Evolutionary conservation across 768 basidiomycete genomes (phyloP).

Genomic region (Suillus bovinus): DNA sequence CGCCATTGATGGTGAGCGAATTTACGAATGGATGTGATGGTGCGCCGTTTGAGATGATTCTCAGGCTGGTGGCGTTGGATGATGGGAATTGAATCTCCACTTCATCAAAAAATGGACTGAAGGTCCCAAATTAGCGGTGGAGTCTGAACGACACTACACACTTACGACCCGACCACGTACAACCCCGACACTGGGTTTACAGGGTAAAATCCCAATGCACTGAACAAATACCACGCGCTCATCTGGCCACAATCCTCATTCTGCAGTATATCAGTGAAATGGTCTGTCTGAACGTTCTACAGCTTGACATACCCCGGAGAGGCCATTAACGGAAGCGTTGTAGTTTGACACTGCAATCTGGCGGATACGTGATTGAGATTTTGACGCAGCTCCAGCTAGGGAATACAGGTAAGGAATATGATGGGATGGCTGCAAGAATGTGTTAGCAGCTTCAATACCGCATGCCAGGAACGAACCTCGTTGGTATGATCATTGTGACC

Average conservation of each 20-base stretch:
- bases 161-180: constrained; percentile 75
- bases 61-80: constrained; percentile 35
- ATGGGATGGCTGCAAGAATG: constrained; percentile 65
- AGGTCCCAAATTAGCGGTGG: background rate
- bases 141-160: constrained; percentile 10
- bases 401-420: constrained; percentile 86
- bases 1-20: constrained; percentile 58
- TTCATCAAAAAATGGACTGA: constrained; percentile 52
- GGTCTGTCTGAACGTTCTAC: background rate
- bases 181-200: constrained; percentile 78
- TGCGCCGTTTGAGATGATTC: constrained; percentile 58
- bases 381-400: constrained; percentile 68
- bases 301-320: constrained; percentile 59
- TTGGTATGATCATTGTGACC: constrained; percentile 85
- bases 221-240: constrained; percentile 88
- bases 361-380: constrained; percentile 70
- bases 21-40: constrained; percentile 60
- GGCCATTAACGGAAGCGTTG: constrained; percentile 64
- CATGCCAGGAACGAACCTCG: constrained; percentile 46
- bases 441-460: constrained; percentile 9
- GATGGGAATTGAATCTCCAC: constrained; percentile 57
- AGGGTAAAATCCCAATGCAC: constrained; percentile 81
- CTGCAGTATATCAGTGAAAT: constrained; percentile 32
- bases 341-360: constrained; percentile 66
- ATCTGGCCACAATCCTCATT: constrained; percentile 92